Evolutionary conservation across 768 basidiomycete species (phyloP).

Genomic region (Pisolithus orientalis): DNA sequence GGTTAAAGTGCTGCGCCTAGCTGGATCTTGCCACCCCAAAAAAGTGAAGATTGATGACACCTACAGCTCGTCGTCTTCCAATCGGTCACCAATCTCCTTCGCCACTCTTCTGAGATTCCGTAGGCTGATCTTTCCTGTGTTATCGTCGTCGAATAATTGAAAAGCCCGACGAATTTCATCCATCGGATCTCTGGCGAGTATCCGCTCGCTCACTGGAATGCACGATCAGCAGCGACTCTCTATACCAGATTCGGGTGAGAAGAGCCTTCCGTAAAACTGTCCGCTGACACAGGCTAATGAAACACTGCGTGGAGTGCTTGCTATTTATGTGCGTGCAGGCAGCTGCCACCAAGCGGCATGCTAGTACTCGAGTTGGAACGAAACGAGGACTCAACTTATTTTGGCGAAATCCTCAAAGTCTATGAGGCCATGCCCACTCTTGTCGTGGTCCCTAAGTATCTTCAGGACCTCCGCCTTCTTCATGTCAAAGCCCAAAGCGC

Average conservation of each 20-base stretch:
- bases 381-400: constrained; percentile 61
- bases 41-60: constrained; percentile 28
- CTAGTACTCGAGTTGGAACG: not conserved
- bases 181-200: constrained; percentile 91
- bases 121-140: constrained; percentile 89
- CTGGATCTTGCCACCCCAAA: constrained; percentile 13
- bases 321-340: not conserved
- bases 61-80: constrained; percentile 96
- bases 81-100: constrained; percentile 90
- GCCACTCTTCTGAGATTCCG: constrained; percentile 90
- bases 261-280: not conserved
- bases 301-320: not conserved
- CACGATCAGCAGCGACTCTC: constrained; percentile 12
- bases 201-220: constrained; percentile 82
- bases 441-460: constrained; percentile 85
- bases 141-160: constrained; percentile 93
- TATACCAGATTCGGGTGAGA: not conserved
- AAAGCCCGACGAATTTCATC: constrained; percentile 96
- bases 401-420: constrained; percentile 90
- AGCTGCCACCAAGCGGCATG: not conserved
- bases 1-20: constrained; percentile 20
- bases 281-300: not conserved
- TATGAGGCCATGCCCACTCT: constrained; percentile 77
- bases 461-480: constrained; percentile 99
- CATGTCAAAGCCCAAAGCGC: constrained; percentile 94